These are phyloP conservation scores for Trichoderma polysporum DNA, from an alignment of 2,329 filamentous ascomycete species.

Conservation along the genomic window DNA sequence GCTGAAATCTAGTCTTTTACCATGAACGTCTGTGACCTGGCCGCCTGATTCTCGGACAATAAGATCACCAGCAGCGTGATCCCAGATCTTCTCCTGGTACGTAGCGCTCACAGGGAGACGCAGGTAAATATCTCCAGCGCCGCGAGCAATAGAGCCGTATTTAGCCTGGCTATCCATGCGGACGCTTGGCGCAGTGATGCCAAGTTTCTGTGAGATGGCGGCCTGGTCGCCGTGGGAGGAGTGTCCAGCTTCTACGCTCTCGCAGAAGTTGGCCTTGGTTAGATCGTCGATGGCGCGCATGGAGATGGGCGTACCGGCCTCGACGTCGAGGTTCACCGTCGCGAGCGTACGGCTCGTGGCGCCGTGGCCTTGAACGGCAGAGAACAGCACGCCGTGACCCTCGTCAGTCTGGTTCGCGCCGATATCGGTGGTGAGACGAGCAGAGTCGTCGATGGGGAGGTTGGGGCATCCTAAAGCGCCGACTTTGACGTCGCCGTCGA, in stretches of 20 bases:
- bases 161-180: constrained; percentile 98
- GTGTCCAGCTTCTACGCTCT: constrained; percentile 92
- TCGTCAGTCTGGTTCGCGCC: constrained; percentile 72
- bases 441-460: constrained; percentile 78
- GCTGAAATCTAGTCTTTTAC: constrained; percentile 82
- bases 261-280: constrained; percentile 84
- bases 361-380: constrained; percentile 75
- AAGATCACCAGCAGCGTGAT: constrained; percentile 92
- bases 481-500: constrained; percentile 90
- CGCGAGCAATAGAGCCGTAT: constrained; percentile 91
- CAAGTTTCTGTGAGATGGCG: constrained; percentile 73
- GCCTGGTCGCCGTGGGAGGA: constrained; percentile 87
- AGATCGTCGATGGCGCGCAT: constrained; percentile 80
- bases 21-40: constrained; percentile 83
- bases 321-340: constrained; percentile 35
- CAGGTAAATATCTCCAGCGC: constrained; percentile 92
- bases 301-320: constrained; percentile 61
- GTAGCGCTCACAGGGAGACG: constrained; percentile 79
- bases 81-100: constrained; percentile 99
- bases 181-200: constrained; percentile 85
- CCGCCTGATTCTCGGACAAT: constrained; percentile 94
- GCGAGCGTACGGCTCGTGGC: constrained; percentile 75
- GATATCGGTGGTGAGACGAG: constrained; percentile 60
- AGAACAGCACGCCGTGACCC: constrained; percentile 84
- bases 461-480: constrained; percentile 96